These are phyloP conservation scores for Triticum timopheevii DNA, from an alignment of 176 grass and related monocot genomes.

Conservation along the genomic window DNA sequence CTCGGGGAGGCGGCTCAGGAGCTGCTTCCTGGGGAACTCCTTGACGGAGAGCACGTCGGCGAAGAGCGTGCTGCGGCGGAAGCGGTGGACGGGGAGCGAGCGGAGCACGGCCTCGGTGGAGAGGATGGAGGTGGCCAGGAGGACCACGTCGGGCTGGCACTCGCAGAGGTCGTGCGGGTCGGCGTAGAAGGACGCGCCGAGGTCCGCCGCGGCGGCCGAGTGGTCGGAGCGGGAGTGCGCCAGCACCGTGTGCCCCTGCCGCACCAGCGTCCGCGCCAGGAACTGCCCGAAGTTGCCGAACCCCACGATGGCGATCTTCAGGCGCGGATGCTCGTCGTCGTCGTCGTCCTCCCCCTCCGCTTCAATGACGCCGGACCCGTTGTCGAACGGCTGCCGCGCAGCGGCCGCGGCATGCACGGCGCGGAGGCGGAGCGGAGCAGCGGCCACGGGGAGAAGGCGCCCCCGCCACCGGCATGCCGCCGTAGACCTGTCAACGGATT, in stretches of 20 bases:
- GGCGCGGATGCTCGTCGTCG: neutral
- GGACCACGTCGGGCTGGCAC: slow-evolving; percentile 75
- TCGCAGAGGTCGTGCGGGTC: slow-evolving; percentile 88
- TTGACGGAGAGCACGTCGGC: slow-evolving; percentile 87
- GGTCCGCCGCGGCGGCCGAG: slow-evolving; percentile 42
- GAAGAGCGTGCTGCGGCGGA: slow-evolving; percentile 80
- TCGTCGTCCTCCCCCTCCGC: neutral
- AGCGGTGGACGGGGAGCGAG: slow-evolving; percentile 68
- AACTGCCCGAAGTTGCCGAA: slow-evolving; percentile 89
- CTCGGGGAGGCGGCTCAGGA: slow-evolving; percentile 43
- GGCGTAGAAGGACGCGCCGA: slow-evolving; percentile 53
- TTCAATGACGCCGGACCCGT: neutral
- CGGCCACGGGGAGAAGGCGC: neutral
- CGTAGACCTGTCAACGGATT: neutral
- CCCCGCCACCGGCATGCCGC: neutral
- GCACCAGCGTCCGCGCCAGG: slow-evolving; percentile 45
- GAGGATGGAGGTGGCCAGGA: slow-evolving; percentile 74
- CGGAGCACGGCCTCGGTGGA: slow-evolving; percentile 59
- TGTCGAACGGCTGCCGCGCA: slow-evolving; percentile 24
- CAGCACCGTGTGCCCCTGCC: slow-evolving; percentile 73
- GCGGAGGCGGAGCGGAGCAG: slow-evolving; percentile 36
- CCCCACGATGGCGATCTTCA: slow-evolving; percentile 83
- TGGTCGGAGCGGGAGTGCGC: slow-evolving; percentile 80
- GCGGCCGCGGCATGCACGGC: slow-evolving; percentile 26
- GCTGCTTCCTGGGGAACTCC: slow-evolving; percentile 73